phyloP scores from a whole-genome alignment of 2,329 filamentous ascomycete genomes.

The Microascus cirrosus region DNA sequence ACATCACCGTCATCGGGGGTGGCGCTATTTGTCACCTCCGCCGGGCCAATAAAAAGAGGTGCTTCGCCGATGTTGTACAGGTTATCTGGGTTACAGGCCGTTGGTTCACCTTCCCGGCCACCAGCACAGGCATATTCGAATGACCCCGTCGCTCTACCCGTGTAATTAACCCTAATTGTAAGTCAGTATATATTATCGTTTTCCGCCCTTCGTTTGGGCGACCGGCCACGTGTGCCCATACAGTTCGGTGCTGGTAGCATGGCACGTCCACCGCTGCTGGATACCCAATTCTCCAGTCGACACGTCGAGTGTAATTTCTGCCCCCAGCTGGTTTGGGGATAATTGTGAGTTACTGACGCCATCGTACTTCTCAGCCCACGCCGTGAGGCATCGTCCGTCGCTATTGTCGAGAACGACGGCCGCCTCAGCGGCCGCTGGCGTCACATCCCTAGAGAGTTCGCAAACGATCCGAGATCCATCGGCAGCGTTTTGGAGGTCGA shows the following conservation, averaged over 20 bases:
- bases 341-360: background rate
- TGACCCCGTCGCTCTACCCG: background rate
- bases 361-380: background rate
- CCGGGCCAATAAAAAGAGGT: background rate
- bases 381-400: background rate
- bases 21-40: background rate
- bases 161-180: background rate
- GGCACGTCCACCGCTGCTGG: background rate
- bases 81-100: background rate
- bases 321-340: background rate
- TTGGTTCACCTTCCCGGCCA: constrained; percentile 1
- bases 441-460: background rate
- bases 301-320: background rate
- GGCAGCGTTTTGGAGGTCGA: background rate
- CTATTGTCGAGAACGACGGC: background rate
- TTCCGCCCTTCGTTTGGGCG: too few relatives aligned
- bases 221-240: background rate
- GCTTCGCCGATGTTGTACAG: background rate
- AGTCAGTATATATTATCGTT: background rate
- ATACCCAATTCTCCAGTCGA: background rate
- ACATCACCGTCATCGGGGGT: background rate
- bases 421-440: background rate
- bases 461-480: background rate
- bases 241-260: background rate
- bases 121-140: background rate